These are phyloP conservation scores for Yarrowia yakushimensis DNA, from an alignment of 805 yeast genomes.

Conservation along the genomic window DNA sequence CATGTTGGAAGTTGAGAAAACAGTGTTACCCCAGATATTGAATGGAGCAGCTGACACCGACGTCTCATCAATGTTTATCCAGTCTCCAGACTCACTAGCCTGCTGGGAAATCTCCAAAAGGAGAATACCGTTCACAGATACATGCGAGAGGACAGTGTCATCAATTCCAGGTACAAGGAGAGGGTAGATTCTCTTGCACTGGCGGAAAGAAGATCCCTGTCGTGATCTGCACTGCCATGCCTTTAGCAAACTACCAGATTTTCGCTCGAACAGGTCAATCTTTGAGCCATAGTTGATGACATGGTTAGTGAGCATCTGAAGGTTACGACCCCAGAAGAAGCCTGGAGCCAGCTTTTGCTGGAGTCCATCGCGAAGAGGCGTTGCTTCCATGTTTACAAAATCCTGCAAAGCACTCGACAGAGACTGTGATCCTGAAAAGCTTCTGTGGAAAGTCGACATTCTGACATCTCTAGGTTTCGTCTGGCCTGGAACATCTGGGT, in stretches of 20 bases:
- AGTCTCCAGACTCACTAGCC: background rate
- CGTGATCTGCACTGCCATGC: slow-evolving; percentile 5
- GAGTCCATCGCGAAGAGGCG: slow-evolving; percentile 20
- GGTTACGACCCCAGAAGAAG: slow-evolving; percentile 24
- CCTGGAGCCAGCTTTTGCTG: slow-evolving; percentile 2
- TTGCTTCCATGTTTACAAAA: slow-evolving; percentile 22
- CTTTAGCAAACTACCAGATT: background rate
- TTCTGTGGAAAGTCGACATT: slow-evolving; percentile 52
- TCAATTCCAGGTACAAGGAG: background rate
- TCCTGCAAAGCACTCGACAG: slow-evolving; percentile 18
- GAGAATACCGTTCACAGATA: background rate
- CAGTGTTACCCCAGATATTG: background rate
- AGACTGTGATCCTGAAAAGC: slow-evolving; percentile 40
- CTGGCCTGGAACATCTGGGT: slow-evolving; percentile 42
- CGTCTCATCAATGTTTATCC: background rate
- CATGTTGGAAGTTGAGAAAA: background rate
- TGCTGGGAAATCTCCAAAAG: background rate
- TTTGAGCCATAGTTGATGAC: background rate
- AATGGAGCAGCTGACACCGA: slow-evolving; percentile 4
- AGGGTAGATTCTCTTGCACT: slow-evolving; percentile 1
- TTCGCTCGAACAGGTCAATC: background rate
- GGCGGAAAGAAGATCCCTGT: slow-evolving; percentile 13
- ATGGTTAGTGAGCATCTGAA: slow-evolving; percentile 26
- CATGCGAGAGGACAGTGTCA: background rate
- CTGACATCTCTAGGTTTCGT: slow-evolving; percentile 54